Conservation (phyloP, 1,284 basidiomycete genomes). For the Ganoderma boninense region DNA sequence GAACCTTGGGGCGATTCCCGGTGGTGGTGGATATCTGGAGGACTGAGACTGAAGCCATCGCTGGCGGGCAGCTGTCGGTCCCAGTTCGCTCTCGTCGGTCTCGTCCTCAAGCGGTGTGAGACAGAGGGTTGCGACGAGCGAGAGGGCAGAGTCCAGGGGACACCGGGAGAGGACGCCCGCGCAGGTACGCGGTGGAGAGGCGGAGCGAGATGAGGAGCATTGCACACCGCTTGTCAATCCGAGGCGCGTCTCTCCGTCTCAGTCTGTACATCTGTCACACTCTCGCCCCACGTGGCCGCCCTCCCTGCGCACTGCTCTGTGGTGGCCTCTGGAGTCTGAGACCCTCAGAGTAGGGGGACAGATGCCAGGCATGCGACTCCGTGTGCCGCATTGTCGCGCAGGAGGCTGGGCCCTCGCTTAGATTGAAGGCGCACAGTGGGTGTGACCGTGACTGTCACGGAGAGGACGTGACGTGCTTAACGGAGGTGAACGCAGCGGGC, state of each 20-base stretch:
- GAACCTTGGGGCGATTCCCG: slow-evolving; percentile 24
- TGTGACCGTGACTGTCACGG: slow-evolving; percentile 20
- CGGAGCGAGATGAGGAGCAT: not conserved
- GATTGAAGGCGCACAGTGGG: not conserved
- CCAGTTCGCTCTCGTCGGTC: not conserved
- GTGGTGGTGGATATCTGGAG: slow-evolving; percentile 21
- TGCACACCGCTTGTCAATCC: not conserved
- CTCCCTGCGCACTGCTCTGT: too few species aligned
- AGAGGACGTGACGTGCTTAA: slow-evolving; percentile 6
- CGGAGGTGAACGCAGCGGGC: slow-evolving; percentile 8
- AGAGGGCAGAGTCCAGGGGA: not conserved
- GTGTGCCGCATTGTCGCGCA: too few species aligned
- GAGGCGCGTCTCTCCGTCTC: too few species aligned
- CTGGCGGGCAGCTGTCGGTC: not conserved
- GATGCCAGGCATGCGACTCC: not conserved
- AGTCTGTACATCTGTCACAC: not conserved
- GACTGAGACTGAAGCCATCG: slow-evolving; percentile 21
- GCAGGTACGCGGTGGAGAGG: not conserved
- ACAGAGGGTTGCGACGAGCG: not conserved
- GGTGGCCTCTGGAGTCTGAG: too few species aligned
- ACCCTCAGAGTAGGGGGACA: too few species aligned
- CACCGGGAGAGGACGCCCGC: not conserved
- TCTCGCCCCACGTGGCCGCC: not conserved
- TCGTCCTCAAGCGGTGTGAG: not conserved
- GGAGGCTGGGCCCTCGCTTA: too few species aligned